Conservation (phyloP, 441 rosid genomes). For the Populus hybrid region DNA sequence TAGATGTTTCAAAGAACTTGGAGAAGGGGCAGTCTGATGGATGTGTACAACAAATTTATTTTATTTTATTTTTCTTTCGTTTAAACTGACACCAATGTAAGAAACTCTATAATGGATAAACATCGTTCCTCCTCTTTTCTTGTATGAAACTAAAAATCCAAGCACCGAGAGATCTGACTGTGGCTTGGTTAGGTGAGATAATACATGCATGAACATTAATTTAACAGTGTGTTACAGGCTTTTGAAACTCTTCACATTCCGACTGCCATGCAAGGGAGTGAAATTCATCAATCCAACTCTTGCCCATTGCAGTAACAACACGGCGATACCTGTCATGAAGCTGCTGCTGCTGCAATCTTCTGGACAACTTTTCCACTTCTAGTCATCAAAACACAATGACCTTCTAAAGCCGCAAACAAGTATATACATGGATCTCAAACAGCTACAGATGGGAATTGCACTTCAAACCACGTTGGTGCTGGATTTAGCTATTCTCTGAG, state of each 20-base stretch:
- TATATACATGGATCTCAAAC: conserved; percentile 29
- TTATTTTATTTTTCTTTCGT: too few relatives aligned
- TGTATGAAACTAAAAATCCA: background rate
- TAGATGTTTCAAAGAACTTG: background rate
- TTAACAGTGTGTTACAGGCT: background rate
- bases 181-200: background rate
- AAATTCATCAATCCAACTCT: too few relatives aligned
- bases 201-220: background rate
- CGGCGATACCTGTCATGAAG: too few relatives aligned
- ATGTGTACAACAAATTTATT: background rate
- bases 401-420: conserved; percentile 14
- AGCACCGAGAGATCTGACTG: background rate
- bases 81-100: background rate
- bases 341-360: too few relatives aligned
- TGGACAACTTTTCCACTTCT: too few relatives aligned
- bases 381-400: too few relatives aligned
- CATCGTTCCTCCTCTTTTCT: background rate
- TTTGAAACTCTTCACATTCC: background rate
- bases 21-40: conserved; percentile 1
- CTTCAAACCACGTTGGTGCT: conserved; percentile 57
- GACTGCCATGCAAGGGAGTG: background rate
- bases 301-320: too few relatives aligned
- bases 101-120: too few relatives aligned
- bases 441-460: conserved; percentile 9
- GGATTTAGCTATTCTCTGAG: conserved; percentile 71